Evolutionary conservation across 148 eudicot genomes (phyloP), one percentile per base, ranked within the genome.

Genomic region (Camellia granthamiana): DNA sequence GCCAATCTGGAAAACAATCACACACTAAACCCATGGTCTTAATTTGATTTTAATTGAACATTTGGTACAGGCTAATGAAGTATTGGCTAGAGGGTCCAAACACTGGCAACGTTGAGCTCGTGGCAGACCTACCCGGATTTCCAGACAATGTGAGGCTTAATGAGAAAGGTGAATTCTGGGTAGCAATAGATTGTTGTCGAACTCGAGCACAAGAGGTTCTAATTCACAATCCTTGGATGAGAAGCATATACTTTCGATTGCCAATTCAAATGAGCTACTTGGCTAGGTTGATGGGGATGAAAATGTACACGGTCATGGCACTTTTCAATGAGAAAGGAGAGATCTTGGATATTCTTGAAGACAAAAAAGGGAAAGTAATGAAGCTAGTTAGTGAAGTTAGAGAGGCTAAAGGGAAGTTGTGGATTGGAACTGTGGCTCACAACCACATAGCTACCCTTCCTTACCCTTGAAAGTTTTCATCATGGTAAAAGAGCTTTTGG

Each of bases 401-500:
- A 63, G 91, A 95, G 85, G 83, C 63, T 15, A 79, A 95, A 67
- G 99, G 99, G 46, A 93, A 90, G 81, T 84, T 95, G 72, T 93
- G 99, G 99, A 90, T 95, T 72, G 99, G 99, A 10, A 95, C 99
- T 58, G 99, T 93, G 86, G 99, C 99, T 80, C 97, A 95, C 87
- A 95, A 95, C 77, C 97, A 93, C 80, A 93, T 95, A 86, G 99
- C 99, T 43, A 93, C 92, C 6, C 77, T 95, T 3, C 86, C 91
- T 81, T 95, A 95, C 74, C 94, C 98, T 84, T 79, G n/a, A 77
- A 71, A 3, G 10, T 46, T 30, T 30, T 30, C 38, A 30, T 30
- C 0, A 30, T 30, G 38, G 38, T 30, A 30, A 30, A 30, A 30
- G 38, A 30, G 38, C 38, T 30, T 30, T 30, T 30, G 38, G 38